Base-by-base conservation (phyloP, 1,284 basidiomycete species). In the Marasmius fiardii region DNA sequence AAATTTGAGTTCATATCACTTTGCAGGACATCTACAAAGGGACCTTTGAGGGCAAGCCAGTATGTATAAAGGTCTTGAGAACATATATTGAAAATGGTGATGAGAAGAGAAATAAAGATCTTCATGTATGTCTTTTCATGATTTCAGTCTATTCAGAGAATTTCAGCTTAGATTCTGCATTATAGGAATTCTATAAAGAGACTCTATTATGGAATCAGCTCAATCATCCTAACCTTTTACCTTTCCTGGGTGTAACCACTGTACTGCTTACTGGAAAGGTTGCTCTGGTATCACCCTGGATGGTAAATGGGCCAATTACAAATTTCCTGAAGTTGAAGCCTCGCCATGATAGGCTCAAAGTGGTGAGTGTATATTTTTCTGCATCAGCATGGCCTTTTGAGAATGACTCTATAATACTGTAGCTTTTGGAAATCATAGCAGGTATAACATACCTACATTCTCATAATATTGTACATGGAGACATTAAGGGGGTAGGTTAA, bases 211-310 rank as follows among this genome's bases (percentile, higher is more conserved):
- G 59, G 59, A 53, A 44, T 21, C 56, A 52, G 35, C 44, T 60
- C 8, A 39, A 54, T 26, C 59, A 60, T 43, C 56, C 53, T 1
- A 57, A 60, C 39, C 43, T 60, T 1, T 37, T 60, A 4, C 59
- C 59, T 5, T 51, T 58, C 23, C 37, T 60, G 3, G 59, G 59
- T 6, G 54, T 60, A 10, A 58, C 52, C 18, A 41, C 39, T 7
- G 49, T 33, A 16, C n/a, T 56, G 1, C 56, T 58, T 28, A 33
- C 26, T 24, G 41, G 44, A 5, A 52, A 41, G 3, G 55, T 51
- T 35, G 55, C 56, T 44, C 41, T 60, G 3, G 35, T 60, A 12
- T 55, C 59, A 14, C 59, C 59, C 7, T 60, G 56, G 56, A 58
- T 60, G 56, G n/a, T 33, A 21, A 54, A 60, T 37, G 54, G 56